phyloP scores from a whole-genome alignment of 257 asterid species.

The Solanum etuberosum region DNA sequence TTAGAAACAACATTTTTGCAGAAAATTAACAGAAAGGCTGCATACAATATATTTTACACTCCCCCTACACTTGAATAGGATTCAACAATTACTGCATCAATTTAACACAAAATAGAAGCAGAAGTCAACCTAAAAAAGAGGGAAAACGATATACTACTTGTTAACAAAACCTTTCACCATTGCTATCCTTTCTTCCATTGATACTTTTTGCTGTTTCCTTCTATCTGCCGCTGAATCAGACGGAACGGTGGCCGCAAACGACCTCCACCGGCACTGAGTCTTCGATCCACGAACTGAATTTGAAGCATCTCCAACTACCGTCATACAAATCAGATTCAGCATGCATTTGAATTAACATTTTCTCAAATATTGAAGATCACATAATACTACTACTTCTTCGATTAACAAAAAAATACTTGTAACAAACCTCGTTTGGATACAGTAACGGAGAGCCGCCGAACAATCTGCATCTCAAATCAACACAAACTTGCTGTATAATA shows the following conservation, averaged over 20 bases:
- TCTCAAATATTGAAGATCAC: background rate
- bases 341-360: background rate
- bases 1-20: background rate
- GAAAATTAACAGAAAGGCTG: background rate
- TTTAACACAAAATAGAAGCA: background rate
- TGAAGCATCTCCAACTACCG: constrained; percentile 23
- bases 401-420: background rate
- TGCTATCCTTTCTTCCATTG: constrained; percentile 42
- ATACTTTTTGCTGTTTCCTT: constrained; percentile 26
- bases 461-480: background rate
- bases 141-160: constrained; percentile 23
- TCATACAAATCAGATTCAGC: background rate
- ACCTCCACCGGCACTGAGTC: constrained; percentile 17
- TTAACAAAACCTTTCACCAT: constrained; percentile 47
- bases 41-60: background rate
- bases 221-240: constrained; percentile 16
- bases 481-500: background rate
- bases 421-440: background rate
- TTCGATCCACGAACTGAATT: constrained; percentile 11
- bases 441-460: background rate
- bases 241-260: constrained; percentile 30
- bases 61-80: background rate
- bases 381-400: background rate
- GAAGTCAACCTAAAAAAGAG: background rate
- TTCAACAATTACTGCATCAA: background rate